Evolutionary conservation across 2,329 filamentous ascomycete genomes (phyloP).

Genomic region (Myriosclerotinia duriaeana): DNA sequence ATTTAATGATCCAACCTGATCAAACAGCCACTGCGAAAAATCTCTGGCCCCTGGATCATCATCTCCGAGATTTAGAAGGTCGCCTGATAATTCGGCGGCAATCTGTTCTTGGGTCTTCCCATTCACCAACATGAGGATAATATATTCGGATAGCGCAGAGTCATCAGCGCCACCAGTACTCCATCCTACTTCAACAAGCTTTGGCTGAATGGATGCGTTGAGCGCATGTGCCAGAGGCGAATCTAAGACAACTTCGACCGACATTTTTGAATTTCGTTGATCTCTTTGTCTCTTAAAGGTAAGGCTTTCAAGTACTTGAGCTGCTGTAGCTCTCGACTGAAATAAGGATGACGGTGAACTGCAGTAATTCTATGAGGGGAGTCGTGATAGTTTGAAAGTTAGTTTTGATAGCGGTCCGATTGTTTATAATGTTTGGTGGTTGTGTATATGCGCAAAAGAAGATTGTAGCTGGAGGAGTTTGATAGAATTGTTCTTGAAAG

Average conservation of each 20-base stretch:
- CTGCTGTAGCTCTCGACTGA: constrained; percentile 16
- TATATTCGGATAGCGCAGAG: constrained; percentile 87
- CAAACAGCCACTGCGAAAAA: constrained; percentile 92
- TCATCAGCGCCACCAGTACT: constrained; percentile 73
- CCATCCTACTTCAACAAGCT: constrained; percentile 92
- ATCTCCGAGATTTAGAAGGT: constrained; percentile 77
- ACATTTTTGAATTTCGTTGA: constrained; percentile 55
- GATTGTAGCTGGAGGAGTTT: constrained; percentile 3
- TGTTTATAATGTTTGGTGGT: not conserved
- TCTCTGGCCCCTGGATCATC: constrained; percentile 80
- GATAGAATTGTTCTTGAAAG: constrained; percentile 20
- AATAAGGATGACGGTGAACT: not conserved
- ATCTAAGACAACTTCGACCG: constrained; percentile 72
- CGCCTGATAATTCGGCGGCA: constrained; percentile 79
- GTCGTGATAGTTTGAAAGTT: not conserved
- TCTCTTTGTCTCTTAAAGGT: constrained; percentile 25
- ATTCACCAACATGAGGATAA: constrained; percentile 95
- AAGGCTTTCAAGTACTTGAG: constrained; percentile 13
- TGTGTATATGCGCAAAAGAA: not conserved
- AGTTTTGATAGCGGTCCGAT: not conserved
- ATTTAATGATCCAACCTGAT: constrained; percentile 71
- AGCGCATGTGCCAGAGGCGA: constrained; percentile 84
- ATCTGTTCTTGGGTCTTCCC: constrained; percentile 91
- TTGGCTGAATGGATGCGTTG: constrained; percentile 79
- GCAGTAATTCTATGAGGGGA: not conserved